Percentiles rank a stretch among this genome's conserved stretches.
These are phyloP conservation scores for Phialemoniopsis sp. DNA, from an alignment of 2,329 filamentous ascomycete species.

Conservation along the genomic window DNA sequence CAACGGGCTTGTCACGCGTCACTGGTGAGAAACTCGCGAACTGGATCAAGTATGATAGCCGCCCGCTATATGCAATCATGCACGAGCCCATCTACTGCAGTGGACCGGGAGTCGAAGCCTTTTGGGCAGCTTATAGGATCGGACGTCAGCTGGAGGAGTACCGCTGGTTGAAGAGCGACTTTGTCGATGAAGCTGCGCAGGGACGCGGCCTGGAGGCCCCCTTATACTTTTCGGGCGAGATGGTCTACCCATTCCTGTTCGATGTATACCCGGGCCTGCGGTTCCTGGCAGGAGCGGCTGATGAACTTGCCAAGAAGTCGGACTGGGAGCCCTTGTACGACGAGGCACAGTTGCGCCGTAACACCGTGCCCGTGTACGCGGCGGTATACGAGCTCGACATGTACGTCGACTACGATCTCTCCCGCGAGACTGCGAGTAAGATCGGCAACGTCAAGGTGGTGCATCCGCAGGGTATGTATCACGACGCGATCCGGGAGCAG, in stretches of 20 bases:
- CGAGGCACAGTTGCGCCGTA: constrained; percentile 2
- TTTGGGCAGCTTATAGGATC: constrained; percentile 11
- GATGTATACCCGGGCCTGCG: constrained; percentile 8
- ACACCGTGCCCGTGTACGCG: constrained; percentile 9
- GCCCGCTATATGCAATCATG: constrained; percentile 14
- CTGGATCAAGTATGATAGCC: constrained; percentile 11
- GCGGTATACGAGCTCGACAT: constrained; percentile 9
- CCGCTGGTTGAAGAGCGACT: constrained; percentile 8
- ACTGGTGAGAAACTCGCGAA: constrained; percentile 1
- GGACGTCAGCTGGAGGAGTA: constrained; percentile 1
- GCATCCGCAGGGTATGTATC: too few species aligned
- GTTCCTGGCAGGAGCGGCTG: constrained; percentile 3
- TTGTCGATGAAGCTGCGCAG: not conserved
- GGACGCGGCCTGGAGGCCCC: not conserved
- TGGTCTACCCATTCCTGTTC: constrained; percentile 15
- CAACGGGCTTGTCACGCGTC: not conserved
- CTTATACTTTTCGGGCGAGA: constrained; percentile 16
- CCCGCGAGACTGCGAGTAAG: not conserved
- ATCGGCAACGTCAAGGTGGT: not conserved
- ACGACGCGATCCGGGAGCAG: too few species aligned
- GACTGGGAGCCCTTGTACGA: constrained; percentile 10
- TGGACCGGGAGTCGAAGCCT: not conserved
- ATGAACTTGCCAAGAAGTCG: constrained; percentile 3
- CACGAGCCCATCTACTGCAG: constrained; percentile 14
- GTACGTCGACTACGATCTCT: constrained; percentile 7